Evolutionary conservation across 2,329 filamentous ascomycete genomes (phyloP).

Genomic region (Epichloe brachyelytri): DNA sequence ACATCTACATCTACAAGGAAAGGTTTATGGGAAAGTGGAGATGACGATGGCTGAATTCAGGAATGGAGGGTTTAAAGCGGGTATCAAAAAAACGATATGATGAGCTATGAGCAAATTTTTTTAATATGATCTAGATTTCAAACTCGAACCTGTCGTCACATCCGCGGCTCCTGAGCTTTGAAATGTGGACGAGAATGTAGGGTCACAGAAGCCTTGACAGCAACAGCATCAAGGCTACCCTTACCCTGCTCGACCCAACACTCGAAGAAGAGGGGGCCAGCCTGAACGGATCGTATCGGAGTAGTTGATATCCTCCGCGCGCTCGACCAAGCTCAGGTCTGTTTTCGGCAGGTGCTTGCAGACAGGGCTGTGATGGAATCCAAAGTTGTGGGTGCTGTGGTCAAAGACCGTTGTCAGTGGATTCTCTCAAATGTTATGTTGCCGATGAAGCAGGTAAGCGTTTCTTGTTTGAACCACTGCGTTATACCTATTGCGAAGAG

Average conservation of each 20-base stretch:
- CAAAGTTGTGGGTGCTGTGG: conserved; percentile 45
- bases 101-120: not conserved
- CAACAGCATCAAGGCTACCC: not conserved
- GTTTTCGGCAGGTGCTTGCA: conserved; percentile 25
- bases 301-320: conserved; percentile 28
- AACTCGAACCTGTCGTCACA: not conserved
- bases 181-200: not conserved
- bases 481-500: not conserved
- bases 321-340: conserved; percentile 15
- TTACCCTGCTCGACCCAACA: conserved; percentile 43
- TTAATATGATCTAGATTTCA: not conserved
- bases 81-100: not conserved
- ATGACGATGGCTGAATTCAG: not conserved
- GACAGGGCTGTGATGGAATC: conserved; percentile 41
- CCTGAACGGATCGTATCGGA: conserved; percentile 39
- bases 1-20: not conserved
- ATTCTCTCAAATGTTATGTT: not conserved
- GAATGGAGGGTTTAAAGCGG: not conserved
- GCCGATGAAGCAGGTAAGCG: too few species aligned
- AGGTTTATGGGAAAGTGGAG: not conserved
- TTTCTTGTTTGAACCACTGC: not conserved
- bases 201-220: not conserved
- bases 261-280: conserved; percentile 49
- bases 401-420: conserved; percentile 1
- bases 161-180: not conserved